Evolutionary conservation across 1,284 basidiomycete species (phyloP), one percentile per base, ranked within the genome.

Genomic region (Puccinia horiana): DNA sequence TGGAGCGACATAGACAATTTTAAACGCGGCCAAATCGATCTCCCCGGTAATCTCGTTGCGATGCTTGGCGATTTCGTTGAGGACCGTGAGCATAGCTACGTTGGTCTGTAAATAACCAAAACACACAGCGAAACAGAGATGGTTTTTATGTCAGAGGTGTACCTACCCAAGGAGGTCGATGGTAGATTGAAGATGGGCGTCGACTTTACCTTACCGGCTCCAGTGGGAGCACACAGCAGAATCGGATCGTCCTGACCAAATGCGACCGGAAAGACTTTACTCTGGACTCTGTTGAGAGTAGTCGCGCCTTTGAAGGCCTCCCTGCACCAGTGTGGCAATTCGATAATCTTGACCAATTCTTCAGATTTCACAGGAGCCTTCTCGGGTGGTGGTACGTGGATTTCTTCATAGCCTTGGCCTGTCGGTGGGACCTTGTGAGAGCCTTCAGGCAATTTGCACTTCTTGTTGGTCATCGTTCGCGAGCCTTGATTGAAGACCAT

Each of bases 391-490:
- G 96, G 96, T 1, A 99, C 94, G 85, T 98, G 96, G 74, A 99
- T 97, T 88, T 99, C 97, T 87, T 99, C 97, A 87, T 95, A 99
- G 0, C 96, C 96, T 87, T 98, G 98, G 88, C 93, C 92, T 42
- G 93, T 91, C 44, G 96, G 92, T 49, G 47, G 81, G 35, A 81
- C 80, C 89, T 99, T 99, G 91, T 98, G 96, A 42, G 95, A 98
- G 5, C 96, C 97, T 74, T 98, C 94, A 0, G 96, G 97, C 6
- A 99, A 91, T 86, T 96, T 97, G 88, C 94, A 95, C 88, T 98
- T 98, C 88, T 98, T 97, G 88, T 98, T 97, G 29, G 95, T 94
- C 94, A 98, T 99, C 83, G 98, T 89, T 84, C 98, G 96, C 0
- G 94, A 95, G 35, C 96, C 97, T 86, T 98, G 95, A 74, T 92